These are phyloP conservation scores for Nephelium lappaceum DNA, from an alignment of 345 rosid species.

Conservation along the genomic window DNA sequence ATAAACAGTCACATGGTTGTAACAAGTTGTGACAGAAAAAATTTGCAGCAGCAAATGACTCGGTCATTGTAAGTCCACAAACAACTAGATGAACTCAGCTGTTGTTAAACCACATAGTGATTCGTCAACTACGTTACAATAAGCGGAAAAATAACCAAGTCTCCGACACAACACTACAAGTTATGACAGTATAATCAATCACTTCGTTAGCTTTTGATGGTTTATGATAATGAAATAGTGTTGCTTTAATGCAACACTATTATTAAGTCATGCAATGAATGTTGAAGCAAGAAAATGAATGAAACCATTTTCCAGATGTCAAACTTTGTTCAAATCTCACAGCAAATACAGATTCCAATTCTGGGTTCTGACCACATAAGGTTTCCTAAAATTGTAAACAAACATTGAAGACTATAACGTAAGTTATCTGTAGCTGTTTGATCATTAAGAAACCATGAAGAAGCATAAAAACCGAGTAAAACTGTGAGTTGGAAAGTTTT, in stretches of 20 bases:
- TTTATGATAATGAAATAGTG: background rate
- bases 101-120: too few relatives aligned
- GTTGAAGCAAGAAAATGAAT: background rate
- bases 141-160: too few relatives aligned
- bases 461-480: background rate
- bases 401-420: background rate
- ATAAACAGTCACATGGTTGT: too few relatives aligned
- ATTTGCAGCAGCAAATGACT: too few relatives aligned
- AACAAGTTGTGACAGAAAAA: too few relatives aligned
- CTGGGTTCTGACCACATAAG: background rate
- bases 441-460: background rate
- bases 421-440: background rate
- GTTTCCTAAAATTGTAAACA: background rate
- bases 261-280: background rate
- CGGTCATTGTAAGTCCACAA: too few relatives aligned
- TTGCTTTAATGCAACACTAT: background rate
- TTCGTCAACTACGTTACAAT: too few relatives aligned
- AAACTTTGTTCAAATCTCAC: slow-evolving; percentile 4
- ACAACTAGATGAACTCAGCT: too few relatives aligned
- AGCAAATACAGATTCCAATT: background rate
- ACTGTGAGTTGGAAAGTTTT: background rate
- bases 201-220: too few relatives aligned
- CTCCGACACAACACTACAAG: too few relatives aligned
- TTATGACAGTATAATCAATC: too few relatives aligned
- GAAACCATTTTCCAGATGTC: background rate